phyloP scores from a whole-genome alignment of 1,284 basidiomycete species.

The Cryptococcus maquisensis region DNA sequence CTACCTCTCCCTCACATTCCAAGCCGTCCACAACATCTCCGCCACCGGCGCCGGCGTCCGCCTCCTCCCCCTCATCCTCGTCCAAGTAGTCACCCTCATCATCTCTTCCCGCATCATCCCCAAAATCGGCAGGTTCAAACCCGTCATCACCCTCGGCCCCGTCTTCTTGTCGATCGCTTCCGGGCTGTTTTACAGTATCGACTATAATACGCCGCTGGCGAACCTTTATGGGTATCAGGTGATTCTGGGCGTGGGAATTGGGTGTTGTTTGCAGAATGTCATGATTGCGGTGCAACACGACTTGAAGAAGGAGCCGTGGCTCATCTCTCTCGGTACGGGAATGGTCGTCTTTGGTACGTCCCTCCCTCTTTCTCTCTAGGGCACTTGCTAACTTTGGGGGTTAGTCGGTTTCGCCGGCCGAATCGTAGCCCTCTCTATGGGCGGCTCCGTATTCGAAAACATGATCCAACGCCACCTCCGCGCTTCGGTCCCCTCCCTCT shows the following conservation, averaged over 20 bases:
- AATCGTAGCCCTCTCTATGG: constrained; percentile 45
- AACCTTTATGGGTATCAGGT: constrained; percentile 43
- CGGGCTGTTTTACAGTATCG: constrained; percentile 42
- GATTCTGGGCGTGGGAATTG: constrained; percentile 43
- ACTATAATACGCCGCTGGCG: constrained; percentile 22
- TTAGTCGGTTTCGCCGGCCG: constrained; percentile 42
- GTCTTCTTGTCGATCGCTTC: constrained; percentile 32
- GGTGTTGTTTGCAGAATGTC: constrained; percentile 37
- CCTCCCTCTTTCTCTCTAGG: neutral
- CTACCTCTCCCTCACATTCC: constrained; percentile 40
- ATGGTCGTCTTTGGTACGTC: constrained; percentile 32
- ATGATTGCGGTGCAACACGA: constrained; percentile 46
- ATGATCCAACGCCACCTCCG: constrained; percentile 36
- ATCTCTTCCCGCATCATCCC: constrained; percentile 39
- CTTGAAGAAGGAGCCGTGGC: constrained; percentile 34
- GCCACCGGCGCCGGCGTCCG: constrained; percentile 45
- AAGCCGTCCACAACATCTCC: constrained; percentile 43
- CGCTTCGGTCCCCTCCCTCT: constrained; percentile 28
- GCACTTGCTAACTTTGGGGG: neutral
- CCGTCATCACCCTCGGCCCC: constrained; percentile 40
- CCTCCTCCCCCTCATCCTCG: constrained; percentile 43
- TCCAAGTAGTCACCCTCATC: constrained; percentile 44
- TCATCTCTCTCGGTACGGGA: constrained; percentile 40
- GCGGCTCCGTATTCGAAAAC: constrained; percentile 46
- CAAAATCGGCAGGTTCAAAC: constrained; percentile 40